phyloP scores from a whole-genome alignment of 2,329 filamentous ascomycete genomes.

The Mycosphaerella sp. region DNA sequence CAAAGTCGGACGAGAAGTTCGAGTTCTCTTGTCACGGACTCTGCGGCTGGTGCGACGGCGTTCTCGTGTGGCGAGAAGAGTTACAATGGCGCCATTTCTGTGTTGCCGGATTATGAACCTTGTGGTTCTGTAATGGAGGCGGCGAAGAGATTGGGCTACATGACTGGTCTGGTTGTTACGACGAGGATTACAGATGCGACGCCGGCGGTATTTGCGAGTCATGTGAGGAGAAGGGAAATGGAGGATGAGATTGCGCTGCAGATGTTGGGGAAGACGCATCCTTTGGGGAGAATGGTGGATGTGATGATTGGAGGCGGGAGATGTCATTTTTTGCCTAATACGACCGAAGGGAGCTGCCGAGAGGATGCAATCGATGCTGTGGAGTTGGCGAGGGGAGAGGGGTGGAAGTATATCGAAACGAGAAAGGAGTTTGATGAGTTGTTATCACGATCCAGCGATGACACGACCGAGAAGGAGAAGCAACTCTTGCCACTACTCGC shows the following conservation, averaged over 20 bases:
- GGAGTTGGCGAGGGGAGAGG: constrained; percentile 65
- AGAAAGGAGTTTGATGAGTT: constrained; percentile 67
- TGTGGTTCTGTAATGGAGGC: constrained; percentile 93
- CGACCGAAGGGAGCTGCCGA: constrained; percentile 73
- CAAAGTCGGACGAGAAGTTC: constrained; percentile 79
- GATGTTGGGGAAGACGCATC: constrained; percentile 73
- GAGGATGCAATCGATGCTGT: constrained; percentile 71
- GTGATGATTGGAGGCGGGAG: constrained; percentile 87
- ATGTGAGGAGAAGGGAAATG: constrained; percentile 72
- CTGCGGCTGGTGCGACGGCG: constrained; percentile 91
- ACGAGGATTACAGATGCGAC: constrained; percentile 94
- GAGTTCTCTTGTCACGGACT: constrained; percentile 85
- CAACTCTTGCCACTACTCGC: constrained; percentile 66
- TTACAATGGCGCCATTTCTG: constrained; percentile 94
- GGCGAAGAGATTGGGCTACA: constrained; percentile 83
- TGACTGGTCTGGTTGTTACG: constrained; percentile 89
- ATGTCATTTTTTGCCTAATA: constrained; percentile 87
- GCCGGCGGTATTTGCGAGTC: constrained; percentile 87
- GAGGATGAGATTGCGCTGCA: constrained; percentile 90
- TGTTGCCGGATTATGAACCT: constrained; percentile 74
- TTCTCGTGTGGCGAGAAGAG: constrained; percentile 91
- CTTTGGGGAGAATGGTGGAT: constrained; percentile 80
- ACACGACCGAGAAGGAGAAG: constrained; percentile 55
- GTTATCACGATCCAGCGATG: neutral
- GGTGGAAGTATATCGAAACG: constrained; percentile 71